Base-by-base conservation (phyloP, 257 asterid genomes). In the Solanum paucissectum region DNA sequence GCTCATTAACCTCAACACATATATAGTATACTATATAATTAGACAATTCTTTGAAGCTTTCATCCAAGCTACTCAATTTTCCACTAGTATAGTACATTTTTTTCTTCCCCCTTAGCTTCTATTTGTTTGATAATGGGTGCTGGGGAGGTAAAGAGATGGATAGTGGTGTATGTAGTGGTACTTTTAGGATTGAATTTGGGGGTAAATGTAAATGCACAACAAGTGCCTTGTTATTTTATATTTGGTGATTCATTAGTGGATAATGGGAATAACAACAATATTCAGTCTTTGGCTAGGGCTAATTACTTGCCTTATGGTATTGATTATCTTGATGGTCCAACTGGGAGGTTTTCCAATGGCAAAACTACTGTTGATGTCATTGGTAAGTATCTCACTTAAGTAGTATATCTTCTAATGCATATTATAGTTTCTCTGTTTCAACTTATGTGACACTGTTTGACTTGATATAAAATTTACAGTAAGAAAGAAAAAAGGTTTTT, bases 181-280 rank as follows among this genome's bases (percentile, higher is more conserved):
- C 82, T 83, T 86, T 14, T 86, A 36, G 68, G 4, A 25, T 75
- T 60, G 88, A 81, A 33, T 85, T 84, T 89, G 32, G 32, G 49
- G 44, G 1, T 33, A 18, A 72, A 72, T 33, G 38, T 33, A 33
- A 72, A 72, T 16, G 79, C 79, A 33, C 79, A 72, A 16, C 79
- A 72, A 72, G 44, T 72, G 7, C 98, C 98, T 8, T 94, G 98
- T 75, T 93, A 87, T 90, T 95, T 95, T 68, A 87, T 93, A 58
- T 95, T 95, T 46, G 98, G 98, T 25, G 98, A 95, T 85, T 95
- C 98, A 1, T 89, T 95, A 85, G 97, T 94, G 34, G 98, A 95
- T 58, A 94, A 94, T 84, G 98, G 98, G 3, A 95, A 95, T 84
- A 95, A 95, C 49, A 95, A 95, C 87, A 87, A 87, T 68, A 95